Base-by-base conservation (phyloP, 768 basidiomycete genomes). In the Suillus placidus region DNA sequence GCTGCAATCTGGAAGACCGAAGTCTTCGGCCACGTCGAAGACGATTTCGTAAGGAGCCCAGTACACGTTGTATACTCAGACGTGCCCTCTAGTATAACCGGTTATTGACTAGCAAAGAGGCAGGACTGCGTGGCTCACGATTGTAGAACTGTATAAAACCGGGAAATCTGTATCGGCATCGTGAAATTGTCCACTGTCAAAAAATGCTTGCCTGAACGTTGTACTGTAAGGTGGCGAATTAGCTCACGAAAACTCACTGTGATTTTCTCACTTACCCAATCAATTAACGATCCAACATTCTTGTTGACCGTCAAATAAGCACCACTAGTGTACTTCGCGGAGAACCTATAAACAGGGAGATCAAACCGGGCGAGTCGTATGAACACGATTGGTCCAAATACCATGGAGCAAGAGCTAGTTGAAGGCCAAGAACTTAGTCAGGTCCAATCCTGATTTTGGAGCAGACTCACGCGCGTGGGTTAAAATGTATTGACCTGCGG, bases 1-100 rank as follows among this genome's bases (percentile, higher is more conserved):
- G 82, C 81, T 26, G 78, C 76, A 62, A 85, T 84, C 68, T 85
- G 78, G 72, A 85, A 82, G 40, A 86, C 71, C 0, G 83, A 76
- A 0, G 81, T 79, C 18, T 77, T 61, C 1, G 84, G 84, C 76
- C 75, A 85, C 13, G 70, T 65, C 10, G 75, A 73, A 12, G 82
- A 79, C 0, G 82, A 83, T 9, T 74, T 55, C 60, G 68, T 73
- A 32, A 86, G 70, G 16, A 86, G 77, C 43, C 71, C 72, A 52
- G 70, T 62, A 65, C 82, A 83, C 2, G 74, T 77, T 0, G 77
- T 78, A 67, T 83, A 82, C 67, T 79, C 80, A 2, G 69, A 66
- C 0, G 67, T 40, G 9, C 80, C 80, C 74, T 81, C 80, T 81
- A 60, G 38, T 37, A 26, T 43, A 37, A 1, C 30, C 23, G 7